phyloP scores from a whole-genome alignment of 2,329 filamentous ascomycete genomes.

The Colletotrichum coccodes region DNA sequence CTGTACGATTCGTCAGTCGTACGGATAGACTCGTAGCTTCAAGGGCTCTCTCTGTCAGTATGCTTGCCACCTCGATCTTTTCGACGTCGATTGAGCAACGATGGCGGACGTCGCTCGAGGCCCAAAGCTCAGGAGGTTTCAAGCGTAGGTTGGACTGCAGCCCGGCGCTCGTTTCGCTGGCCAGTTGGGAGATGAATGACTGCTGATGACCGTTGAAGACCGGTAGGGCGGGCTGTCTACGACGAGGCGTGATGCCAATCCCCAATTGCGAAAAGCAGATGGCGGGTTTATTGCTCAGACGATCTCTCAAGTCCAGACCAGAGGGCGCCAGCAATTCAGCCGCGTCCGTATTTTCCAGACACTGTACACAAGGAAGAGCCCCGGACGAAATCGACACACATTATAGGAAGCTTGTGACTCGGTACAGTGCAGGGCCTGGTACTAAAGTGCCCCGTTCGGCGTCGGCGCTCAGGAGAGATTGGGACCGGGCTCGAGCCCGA shows the following conservation, averaged over 20 bases:
- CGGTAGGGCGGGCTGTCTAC: not conserved
- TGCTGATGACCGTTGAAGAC: not conserved
- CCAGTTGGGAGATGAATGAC: not conserved
- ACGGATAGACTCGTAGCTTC: not conserved
- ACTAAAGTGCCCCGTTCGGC: constrained; percentile 6
- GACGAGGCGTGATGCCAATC: not conserved
- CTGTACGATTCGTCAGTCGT: not conserved
- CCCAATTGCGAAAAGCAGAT: not conserved
- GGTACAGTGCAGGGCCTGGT: not conserved
- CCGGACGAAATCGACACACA: not conserved
- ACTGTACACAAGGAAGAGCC: constrained; percentile 4
- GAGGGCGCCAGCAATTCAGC: constrained; percentile 6
- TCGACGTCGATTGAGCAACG: not conserved
- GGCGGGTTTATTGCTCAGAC: constrained; percentile 2
- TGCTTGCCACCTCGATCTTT: not conserved
- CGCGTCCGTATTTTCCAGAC: not conserved
- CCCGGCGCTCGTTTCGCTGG: not conserved
- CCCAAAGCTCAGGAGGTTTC: not conserved
- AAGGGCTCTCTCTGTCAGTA: not conserved
- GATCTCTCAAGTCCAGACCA: not conserved
- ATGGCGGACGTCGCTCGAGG: not conserved
- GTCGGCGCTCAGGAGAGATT: not conserved
- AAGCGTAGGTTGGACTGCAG: not conserved
- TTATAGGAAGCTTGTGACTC: constrained; percentile 13
- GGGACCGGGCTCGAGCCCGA: not conserved